Evolutionary conservation across 2,329 filamentous ascomycete genomes (phyloP).

Genomic region (Thermomyces lanuginosus): DNA sequence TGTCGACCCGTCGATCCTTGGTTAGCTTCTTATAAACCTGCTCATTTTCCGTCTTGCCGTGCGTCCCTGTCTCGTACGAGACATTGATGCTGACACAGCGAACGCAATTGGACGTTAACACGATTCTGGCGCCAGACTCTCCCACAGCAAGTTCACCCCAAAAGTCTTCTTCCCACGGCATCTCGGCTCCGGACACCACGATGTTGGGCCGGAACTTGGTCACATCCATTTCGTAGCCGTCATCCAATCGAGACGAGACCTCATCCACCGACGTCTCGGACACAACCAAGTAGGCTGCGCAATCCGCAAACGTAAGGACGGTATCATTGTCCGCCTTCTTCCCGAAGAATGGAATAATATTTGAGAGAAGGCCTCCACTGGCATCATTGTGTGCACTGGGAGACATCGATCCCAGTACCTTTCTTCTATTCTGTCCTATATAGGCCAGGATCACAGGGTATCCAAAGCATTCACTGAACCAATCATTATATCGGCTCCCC

Average conservation of each 20-base stretch:
- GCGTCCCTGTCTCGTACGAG: constrained; percentile 49
- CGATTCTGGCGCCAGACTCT: constrained; percentile 22
- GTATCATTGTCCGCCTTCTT: constrained; percentile 20
- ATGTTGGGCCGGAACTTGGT: constrained; percentile 59
- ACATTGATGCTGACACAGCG: constrained; percentile 56
- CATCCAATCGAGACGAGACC: constrained; percentile 41
- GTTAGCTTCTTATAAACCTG: constrained; percentile 52
- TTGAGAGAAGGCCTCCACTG: constrained; percentile 9
- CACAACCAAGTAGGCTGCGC: constrained; percentile 47
- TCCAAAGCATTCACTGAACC: constrained; percentile 53
- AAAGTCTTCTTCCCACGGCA: constrained; percentile 53
- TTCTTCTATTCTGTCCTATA: constrained; percentile 44
- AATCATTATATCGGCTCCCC: constrained; percentile 42
- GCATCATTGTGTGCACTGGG: constrained; percentile 20
- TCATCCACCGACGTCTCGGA: constrained; percentile 53
- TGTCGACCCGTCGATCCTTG: constrained; percentile 53
- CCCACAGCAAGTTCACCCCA: constrained; percentile 46
- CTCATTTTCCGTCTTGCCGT: constrained; percentile 41
- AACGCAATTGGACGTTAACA: constrained; percentile 53
- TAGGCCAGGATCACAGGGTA: constrained; percentile 47
- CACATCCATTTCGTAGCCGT: constrained; percentile 40
- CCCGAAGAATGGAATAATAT: constrained; percentile 2
- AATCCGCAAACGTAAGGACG: constrained; percentile 55
- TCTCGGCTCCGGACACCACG: constrained; percentile 43
- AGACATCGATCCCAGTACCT: constrained; percentile 46